phyloP scores from a whole-genome alignment of 1,284 basidiomycete species.

The Austropuccinia psidii region DNA sequence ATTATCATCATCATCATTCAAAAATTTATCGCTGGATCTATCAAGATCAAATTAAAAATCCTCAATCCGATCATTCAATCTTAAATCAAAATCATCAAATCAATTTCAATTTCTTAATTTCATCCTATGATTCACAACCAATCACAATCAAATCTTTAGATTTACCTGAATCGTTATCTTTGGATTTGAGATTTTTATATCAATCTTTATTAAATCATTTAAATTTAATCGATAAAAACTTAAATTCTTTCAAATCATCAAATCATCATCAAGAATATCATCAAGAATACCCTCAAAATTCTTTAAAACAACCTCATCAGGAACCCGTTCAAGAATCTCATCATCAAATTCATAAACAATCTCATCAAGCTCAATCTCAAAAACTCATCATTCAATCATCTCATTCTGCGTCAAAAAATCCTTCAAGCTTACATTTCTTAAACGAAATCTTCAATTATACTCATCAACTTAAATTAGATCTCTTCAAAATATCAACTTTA shows the following conservation, averaged over 20 bases:
- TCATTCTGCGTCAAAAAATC: neutral
- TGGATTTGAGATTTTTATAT: neutral
- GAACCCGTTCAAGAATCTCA: neutral
- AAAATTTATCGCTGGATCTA: too few relatives aligned
- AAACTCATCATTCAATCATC: neutral
- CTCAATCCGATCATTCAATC: too few relatives aligned
- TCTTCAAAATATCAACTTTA: neutral
- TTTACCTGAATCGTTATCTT: neutral
- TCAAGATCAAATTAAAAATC: too few relatives aligned
- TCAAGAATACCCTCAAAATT: neutral
- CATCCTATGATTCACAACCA: neutral
- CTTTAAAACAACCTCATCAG: neutral
- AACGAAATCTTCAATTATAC: conserved; percentile 10
- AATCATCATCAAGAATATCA: neutral
- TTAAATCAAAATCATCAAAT: conserved; percentile 1
- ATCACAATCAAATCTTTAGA: neutral
- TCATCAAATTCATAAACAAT: neutral
- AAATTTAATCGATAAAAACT: neutral
- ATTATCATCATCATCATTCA: too few relatives aligned
- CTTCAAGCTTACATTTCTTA: neutral
- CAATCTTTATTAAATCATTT: neutral
- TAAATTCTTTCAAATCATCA: neutral
- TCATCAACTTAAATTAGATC: conserved; percentile 9
- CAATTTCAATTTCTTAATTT: neutral
- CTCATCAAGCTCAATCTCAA: neutral